phyloP scores from a whole-genome alignment of 768 basidiomycete species.

The Trametes cinnabarina region DNA sequence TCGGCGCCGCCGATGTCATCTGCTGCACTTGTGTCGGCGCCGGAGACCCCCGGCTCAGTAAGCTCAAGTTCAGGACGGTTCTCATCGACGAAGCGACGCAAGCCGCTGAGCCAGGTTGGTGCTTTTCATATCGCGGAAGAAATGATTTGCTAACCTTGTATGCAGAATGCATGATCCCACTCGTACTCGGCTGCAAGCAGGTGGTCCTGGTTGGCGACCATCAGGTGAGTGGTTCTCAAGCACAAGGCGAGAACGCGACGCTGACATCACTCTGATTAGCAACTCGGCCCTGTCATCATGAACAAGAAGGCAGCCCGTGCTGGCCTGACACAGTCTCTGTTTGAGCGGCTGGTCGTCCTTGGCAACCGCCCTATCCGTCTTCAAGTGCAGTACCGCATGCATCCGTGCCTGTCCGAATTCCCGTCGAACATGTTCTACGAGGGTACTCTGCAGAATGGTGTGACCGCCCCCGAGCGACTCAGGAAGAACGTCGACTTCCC shows the following conservation, averaged over 20 bases:
- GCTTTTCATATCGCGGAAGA: background rate
- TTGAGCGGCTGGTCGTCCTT: conserved; percentile 94
- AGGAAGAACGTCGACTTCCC: conserved; percentile 99
- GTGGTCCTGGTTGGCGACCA: conserved; percentile 98
- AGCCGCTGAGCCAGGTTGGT: conserved; percentile 89
- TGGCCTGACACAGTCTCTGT: conserved; percentile 95
- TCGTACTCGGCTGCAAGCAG: conserved; percentile 97
- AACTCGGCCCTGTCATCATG: conserved; percentile 99
- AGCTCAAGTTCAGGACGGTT: conserved; percentile 97
- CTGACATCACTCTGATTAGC: conserved; percentile 40
- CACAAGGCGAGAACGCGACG: background rate
- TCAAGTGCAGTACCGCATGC: conserved; percentile 99
- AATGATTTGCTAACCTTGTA: conserved; percentile 12
- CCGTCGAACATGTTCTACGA: conserved; percentile 99
- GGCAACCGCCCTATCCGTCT: conserved; percentile 96
- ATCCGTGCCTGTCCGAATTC: conserved; percentile 98
- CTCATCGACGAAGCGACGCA: conserved; percentile 99
- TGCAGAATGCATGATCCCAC: conserved; percentile 95
- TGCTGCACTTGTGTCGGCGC: conserved; percentile 98
- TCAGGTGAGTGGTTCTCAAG: conserved; percentile 35
- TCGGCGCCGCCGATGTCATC: conserved; percentile 93
- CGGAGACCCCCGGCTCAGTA: conserved; percentile 93
- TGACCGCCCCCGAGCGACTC: conserved; percentile 95
- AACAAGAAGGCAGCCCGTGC: conserved; percentile 99
- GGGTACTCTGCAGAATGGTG: conserved; percentile 97